These are phyloP conservation scores for Ceratocystis smalleyi DNA, from an alignment of 2,329 filamentous ascomycete species.

Conservation along the genomic window DNA sequence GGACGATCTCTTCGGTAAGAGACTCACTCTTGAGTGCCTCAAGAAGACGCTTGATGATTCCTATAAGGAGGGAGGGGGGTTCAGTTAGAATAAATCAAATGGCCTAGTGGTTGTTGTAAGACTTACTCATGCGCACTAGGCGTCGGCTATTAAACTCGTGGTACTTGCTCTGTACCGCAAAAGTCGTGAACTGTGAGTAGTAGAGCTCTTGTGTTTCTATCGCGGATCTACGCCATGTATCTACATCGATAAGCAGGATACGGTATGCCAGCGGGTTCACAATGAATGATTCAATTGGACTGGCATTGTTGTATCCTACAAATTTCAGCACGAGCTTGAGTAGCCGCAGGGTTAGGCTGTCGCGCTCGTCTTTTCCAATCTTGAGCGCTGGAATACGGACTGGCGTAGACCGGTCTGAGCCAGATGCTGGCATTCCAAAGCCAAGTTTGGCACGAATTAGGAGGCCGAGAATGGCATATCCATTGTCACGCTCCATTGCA, in stretches of 20 bases:
- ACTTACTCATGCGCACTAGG: constrained; percentile 75
- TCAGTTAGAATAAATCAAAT: background rate
- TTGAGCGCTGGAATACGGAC: constrained; percentile 21
- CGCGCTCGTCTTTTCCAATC: constrained; percentile 38
- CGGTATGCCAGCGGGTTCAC: constrained; percentile 92
- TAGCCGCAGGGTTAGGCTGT: constrained; percentile 44
- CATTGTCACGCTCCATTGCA: constrained; percentile 91
- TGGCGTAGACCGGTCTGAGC: background rate
- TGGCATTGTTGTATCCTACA: constrained; percentile 70
- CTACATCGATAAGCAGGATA: constrained; percentile 78
- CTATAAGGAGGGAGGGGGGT: constrained; percentile 29
- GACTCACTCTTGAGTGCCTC: constrained; percentile 80
- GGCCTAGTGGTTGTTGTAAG: background rate
- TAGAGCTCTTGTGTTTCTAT: constrained; percentile 70
- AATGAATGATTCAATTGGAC: constrained; percentile 76
- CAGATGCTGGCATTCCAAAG: constrained; percentile 7
- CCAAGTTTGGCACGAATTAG: constrained; percentile 73
- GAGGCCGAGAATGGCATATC: constrained; percentile 75
- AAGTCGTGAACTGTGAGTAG: constrained; percentile 79
- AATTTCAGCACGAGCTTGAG: constrained; percentile 68
- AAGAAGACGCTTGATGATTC: constrained; percentile 75
- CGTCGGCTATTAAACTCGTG: constrained; percentile 83
- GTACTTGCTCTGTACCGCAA: constrained; percentile 79
- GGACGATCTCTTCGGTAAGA: constrained; percentile 55
- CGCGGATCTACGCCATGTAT: constrained; percentile 76